Evolutionary conservation across 495 filamentous ascomycete genomes (phyloP), one percentile per base, ranked within the genome.

Genomic region (Cryomyces antarcticus): DNA sequence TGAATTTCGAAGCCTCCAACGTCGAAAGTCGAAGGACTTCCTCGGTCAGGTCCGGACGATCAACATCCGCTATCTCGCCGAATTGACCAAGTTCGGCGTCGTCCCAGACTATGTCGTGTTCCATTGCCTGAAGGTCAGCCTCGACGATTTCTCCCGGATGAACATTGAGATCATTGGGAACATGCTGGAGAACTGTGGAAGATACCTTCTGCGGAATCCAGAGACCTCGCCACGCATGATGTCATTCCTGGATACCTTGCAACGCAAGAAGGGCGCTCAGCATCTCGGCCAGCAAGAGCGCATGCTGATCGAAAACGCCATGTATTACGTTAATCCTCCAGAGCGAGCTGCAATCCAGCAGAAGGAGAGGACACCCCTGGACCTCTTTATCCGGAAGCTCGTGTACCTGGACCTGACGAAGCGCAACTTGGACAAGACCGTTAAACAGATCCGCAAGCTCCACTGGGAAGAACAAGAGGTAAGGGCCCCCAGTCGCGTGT

Each of bases 61-160:
- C 60, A 99, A 99, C 59, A 84, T 94, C 41, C 83, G 89, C 5
- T 99, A 99, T 53, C 73, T 99, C 42, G 89, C 89, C 6, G 89
- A 99, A 58, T 62, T 99, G 55, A 95, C 89, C 40, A 99, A 99
- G 52, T 99, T 96, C 55, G 88, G 89, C 35, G 83, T 96, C 28
- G 87, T 99, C 17, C 92, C 89, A 6, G 88, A 99, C 59, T 89
- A 99, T 57, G 87, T 96, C 49, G 89, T 96, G 45, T 99, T 99
- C 61, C 92, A 99, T 52, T 96, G 88, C 60, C 71, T 99, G 47
- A 96, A 93, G 58, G 87, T 99, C 51, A 89, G 89, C 46, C 64
- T 96, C 5, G 92, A 99, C 52, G 89, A 99, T 47, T 96, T 99
- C 50, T 94, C 93, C 6, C 73, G 87, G 49, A 92, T 93, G 75